Evolutionary conservation across 768 basidiomycete genomes (phyloP), one percentile per base, ranked within the genome.

Genomic region (Leucocoprinus birnbaumii): DNA sequence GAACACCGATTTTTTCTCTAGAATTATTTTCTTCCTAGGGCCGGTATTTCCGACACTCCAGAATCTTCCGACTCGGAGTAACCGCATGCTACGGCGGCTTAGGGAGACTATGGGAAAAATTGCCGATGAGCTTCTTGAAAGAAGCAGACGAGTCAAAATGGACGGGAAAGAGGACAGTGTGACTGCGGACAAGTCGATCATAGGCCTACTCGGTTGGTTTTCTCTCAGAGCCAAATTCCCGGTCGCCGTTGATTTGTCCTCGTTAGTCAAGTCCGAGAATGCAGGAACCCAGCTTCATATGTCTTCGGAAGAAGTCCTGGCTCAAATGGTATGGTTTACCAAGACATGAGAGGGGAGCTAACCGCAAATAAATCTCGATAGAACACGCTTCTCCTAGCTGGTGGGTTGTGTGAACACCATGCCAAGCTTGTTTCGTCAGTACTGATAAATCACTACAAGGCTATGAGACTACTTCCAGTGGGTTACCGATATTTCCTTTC

Each of bases 381-480:
- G 72, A 74, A 73, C 51, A 66, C 71, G 2, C 59, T 76, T 1
- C 50, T 77, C 1, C 47, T 74, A 31, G 75, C 74, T 27, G 74
- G 74, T 71, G 44, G 14, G 65, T 57, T 16, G 8, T n/a, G n/a
- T 27, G 26, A 18, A 18, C 14, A 25, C 13, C 22, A 14, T 10
- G 2, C 5, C 6, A 18, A 38, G 19, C 41, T 22, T 49, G 16
- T 26, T 31, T 31, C 11, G 31, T 31, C 11, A 11, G 5, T 31
- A 50, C 31, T 26, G 58, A 40, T 46, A 40, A 47, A 26, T 59
- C n/a, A 48, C n/a, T 16, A 8, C 60, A 68, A 46, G 80, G 80
- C 35, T 83, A 83, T 51, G 81, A 82, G 65, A 82, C 81, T 3
- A 83, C 80, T 2, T 76, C 77, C 0, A 73, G 76, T 77, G 58